These are phyloP conservation scores for Saturnispora saitoi DNA, from an alignment of 805 yeast genomes.

Conservation along the genomic window DNA sequence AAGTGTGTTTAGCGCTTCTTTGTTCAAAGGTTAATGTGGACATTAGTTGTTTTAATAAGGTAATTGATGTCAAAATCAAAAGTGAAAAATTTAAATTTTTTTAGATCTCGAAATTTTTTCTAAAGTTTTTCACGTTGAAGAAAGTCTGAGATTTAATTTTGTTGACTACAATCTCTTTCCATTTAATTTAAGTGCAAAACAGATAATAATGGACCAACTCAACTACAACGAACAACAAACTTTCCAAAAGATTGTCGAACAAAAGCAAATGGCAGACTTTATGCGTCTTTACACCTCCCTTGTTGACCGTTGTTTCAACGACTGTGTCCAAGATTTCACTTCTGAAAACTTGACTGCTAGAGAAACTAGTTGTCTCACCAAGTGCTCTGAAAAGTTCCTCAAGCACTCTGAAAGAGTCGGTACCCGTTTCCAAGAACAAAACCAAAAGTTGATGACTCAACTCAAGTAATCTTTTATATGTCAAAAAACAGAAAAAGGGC, in stretches of 20 bases:
- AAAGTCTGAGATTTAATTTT: neutral
- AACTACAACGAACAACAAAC: constrained; percentile 95
- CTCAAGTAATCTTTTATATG: constrained; percentile 28
- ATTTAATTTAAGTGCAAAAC: constrained; percentile 15
- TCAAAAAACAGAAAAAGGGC: neutral
- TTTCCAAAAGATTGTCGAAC: constrained; percentile 90
- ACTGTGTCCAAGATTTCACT: constrained; percentile 98
- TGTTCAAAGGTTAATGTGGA: constrained; percentile 40
- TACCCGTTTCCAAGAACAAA: constrained; percentile 97
- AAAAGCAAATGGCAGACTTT: constrained; percentile 97
- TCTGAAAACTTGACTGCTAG: constrained; percentile 76
- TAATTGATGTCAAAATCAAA: neutral
- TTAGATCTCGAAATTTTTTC: neutral
- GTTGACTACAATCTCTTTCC: neutral
- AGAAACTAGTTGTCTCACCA: constrained; percentile 79
- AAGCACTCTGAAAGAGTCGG: constrained; percentile 98
- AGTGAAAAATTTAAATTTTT: neutral
- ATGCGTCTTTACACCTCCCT: constrained; percentile 92
- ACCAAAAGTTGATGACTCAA: constrained; percentile 65
- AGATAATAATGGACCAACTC: constrained; percentile 70
- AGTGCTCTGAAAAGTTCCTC: constrained; percentile 95
- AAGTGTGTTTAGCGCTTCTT: constrained; percentile 63
- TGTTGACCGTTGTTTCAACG: constrained; percentile 94
- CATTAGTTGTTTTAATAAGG: neutral
- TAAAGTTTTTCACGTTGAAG: neutral